A percentile compares a stretch with the other conserved stretches of the same genome.
These are phyloP conservation scores for Aureobasidium vineae DNA, from an alignment of 2,329 filamentous ascomycete genomes.

Conservation along the genomic window DNA sequence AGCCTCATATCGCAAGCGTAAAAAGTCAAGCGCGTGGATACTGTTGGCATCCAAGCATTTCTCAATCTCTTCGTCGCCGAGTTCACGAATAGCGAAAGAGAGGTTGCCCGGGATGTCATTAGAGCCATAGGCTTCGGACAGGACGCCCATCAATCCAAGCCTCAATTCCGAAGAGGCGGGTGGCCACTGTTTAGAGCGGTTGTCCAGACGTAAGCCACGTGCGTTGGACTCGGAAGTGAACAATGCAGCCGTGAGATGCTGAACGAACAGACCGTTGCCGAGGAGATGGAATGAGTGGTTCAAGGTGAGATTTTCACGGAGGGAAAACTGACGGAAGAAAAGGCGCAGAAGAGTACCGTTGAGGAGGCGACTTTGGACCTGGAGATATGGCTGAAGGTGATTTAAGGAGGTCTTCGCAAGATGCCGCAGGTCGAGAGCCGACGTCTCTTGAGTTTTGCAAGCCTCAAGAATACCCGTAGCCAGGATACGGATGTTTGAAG, in stretches of 20 bases:
- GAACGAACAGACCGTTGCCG: conserved; percentile 79
- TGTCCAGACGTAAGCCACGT: conserved; percentile 76
- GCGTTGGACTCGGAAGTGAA: conserved; percentile 81
- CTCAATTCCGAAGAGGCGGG: conserved; percentile 92
- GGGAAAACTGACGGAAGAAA: conserved; percentile 70
- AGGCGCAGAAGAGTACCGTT: conserved; percentile 74
- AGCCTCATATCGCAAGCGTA: conserved; percentile 80
- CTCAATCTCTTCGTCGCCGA: conserved; percentile 74
- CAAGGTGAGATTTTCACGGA: conserved; percentile 69
- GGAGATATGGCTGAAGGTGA: conserved; percentile 41
- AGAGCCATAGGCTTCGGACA: conserved; percentile 68
- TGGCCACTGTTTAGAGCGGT: conserved; percentile 70
- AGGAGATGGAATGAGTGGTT: conserved; percentile 81
- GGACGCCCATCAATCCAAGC: conserved; percentile 79
- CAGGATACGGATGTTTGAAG: not conserved
- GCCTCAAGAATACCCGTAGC: not conserved
- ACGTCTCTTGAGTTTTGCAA: not conserved
- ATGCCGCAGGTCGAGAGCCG: not conserved
- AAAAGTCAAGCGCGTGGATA: conserved; percentile 87
- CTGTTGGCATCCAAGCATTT: conserved; percentile 78
- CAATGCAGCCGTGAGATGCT: conserved; percentile 73
- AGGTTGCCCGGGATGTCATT: conserved; percentile 46
- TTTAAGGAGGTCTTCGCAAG: not conserved
- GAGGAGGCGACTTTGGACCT: conserved; percentile 71
- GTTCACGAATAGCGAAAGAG: conserved; percentile 76